Evolutionary conservation across 345 rosid genomes (phyloP), one percentile per base, ranked within the genome.

Genomic region (Eutrema yunnanense): DNA sequence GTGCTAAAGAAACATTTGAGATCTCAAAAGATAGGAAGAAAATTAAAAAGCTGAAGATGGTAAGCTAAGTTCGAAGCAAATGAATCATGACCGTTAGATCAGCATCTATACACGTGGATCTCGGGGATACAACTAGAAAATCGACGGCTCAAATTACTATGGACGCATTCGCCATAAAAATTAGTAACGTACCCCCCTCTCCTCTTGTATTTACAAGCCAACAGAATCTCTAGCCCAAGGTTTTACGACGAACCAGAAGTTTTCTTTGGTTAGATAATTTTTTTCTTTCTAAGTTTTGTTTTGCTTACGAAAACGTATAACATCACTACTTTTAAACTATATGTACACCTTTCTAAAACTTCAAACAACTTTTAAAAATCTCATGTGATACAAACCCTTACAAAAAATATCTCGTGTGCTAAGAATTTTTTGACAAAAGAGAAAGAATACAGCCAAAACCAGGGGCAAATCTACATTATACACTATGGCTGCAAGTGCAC

Each of bases 91-190:
- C 54, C 62, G 52, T 67, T 66, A 41, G 67, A 74, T 66, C 60
- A 61, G 60, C 54, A 66, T 73, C 51, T 37, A 30, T 6, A 6
- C 34, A 16, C 6, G 32, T 3, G 32, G 41, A 52, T 52, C 5
- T 62, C 10, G 6, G 41, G 41, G 62, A 52, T 8, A 63, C 62
- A 50, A 27, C 13, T 62, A 42, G 55, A 63, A 63, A 34, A 73
- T 64, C 57, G 33, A 64, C 57, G 77, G 71, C 56, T 37, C 50
- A 64, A 29, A 64, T n/a, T 26, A 46, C 6, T 1, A 55, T 73
- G 77, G 71, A 56, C 59, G 52, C 26, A 57, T 66, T 65, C 61
- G 44, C 43, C 67, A 57, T 40, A 13, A 65, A 37, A 40, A 12
- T 41, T 33, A 47, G 59, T 57, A 65, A 48, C 40, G 50, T 42